Percentiles rank a stretch among this genome's conserved stretches.
These are phyloP conservation scores for Persicaria tinctoria DNA, from an alignment of 148 eudicot genomes.

Conservation along the genomic window DNA sequence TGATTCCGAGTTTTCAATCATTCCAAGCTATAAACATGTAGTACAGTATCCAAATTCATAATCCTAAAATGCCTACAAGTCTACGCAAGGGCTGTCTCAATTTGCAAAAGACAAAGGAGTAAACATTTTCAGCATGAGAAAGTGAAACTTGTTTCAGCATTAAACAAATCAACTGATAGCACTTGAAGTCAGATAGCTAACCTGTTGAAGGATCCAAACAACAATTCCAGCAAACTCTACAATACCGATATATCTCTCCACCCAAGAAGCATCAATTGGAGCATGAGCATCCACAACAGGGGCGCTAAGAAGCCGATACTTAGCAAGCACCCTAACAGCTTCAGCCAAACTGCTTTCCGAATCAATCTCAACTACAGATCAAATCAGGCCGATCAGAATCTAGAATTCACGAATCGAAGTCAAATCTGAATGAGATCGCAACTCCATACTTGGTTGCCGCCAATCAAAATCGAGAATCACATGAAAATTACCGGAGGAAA, in stretches of 20 bases:
- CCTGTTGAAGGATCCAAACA: constrained; percentile 82
- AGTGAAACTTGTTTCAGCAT: background rate
- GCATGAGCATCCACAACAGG: constrained; percentile 88
- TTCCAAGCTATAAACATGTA: background rate
- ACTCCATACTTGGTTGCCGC: too few relatives aligned
- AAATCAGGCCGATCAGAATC: background rate
- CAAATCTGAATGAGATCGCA: background rate
- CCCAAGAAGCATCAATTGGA: constrained; percentile 77
- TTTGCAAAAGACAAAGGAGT: background rate
- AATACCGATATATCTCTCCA: constrained; percentile 83
- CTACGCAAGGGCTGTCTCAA: background rate
- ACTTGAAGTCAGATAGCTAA: background rate
- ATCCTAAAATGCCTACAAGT: background rate
- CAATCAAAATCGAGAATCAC: background rate
- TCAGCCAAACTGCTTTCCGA: constrained; percentile 78
- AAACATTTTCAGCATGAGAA: background rate
- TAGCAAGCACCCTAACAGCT: constrained; percentile 72
- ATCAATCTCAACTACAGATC: constrained; percentile 51
- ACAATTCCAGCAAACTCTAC: constrained; percentile 95
- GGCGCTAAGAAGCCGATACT: constrained; percentile 72
- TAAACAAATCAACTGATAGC: background rate
- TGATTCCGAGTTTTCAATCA: background rate
- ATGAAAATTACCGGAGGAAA: constrained; percentile 42
- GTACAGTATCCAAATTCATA: background rate
- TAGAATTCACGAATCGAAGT: background rate